Evolutionary conservation across 2,329 filamentous ascomycete genomes (phyloP), one percentile per base, ranked within the genome.

Genomic region (Fusarium beomiforme): DNA sequence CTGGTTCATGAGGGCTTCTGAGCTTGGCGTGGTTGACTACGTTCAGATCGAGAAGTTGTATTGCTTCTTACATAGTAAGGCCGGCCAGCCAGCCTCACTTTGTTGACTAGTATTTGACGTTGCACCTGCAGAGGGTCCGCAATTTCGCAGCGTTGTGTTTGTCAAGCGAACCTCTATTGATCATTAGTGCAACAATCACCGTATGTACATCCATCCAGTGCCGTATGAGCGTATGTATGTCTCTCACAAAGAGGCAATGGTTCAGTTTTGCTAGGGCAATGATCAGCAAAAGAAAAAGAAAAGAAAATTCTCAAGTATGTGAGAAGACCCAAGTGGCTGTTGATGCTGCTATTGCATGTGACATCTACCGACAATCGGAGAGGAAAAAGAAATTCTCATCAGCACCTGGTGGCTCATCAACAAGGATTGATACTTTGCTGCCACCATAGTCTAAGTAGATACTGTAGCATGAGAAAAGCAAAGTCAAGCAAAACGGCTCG

Each of bases 291-390:
- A 42, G 43, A 41, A 65, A 58, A 37, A 62, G 60, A 58, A 69
- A 26, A 33, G 16, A 41, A 46, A 39, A 3, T 6, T 31, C n/a
- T 24, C 31, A 51, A 51, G 21, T 31, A 51, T 54, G 59, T 43
- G 62, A 59, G 19, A 53, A 29, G n/a, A 39, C 26, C 50, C 59
- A 59, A 64, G 58, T 63, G 65, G 67, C 51, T 41, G 21, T 21
- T 33, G n/a, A 58, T 50, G 60, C 29, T 41, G 21, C 24, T 33
- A n/a, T 59, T 50, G 60, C 29, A 49, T 41, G 49, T 53, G 49
- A 64, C 62, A 76, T 73, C 74, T 76, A 76, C 75, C 74, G 75
- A 54, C 54, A 54, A 57, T 63, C 58, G 62, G 58, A 71, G 34
- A 56, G 36, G 44, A 73, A 73, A 51, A 76, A 74, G 59, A 65